Evolutionary conservation across 1,139 yeast genomes (phyloP), one percentile per base, ranked within the genome.

Genomic region (Ogataea hybrid): DNA sequence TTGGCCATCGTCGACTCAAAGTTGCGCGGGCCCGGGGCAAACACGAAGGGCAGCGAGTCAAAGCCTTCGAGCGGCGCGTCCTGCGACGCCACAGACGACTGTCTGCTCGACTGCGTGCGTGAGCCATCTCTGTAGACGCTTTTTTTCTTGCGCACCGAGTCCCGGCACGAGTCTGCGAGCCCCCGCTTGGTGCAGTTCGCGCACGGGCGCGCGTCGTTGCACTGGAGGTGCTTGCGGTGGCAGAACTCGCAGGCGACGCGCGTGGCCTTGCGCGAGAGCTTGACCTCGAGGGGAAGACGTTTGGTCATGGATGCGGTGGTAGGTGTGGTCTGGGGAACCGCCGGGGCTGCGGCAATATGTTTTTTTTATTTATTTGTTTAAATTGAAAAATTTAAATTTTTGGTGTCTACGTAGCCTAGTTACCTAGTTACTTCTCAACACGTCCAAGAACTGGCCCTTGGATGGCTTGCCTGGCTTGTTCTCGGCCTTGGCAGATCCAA

Each of bases 401-500:
- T 23, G 10, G 11, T n/a, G 12, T 6, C n/a, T 23, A 23, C 27
- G 27, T 23, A 11, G 42, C n/a, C n/a, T n/a, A n/a, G n/a, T n/a
- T n/a, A n/a, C 34, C 38, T 50, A 50, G 47, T 47, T 44, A 21
- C 72, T 72, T 72, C 76, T 82, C 70, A 83, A 79, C 61, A 80
- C 81, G 61, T 77, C 71, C 58, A 75, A 67, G 77, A 83, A 83
- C 65, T 77, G 77, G 68, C 84, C 83, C 73, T 84, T 75, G 58
- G 87, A 80, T 69, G 86, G 84, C 69, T 72, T 73, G 62, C 72
- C 77, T 63, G 73, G 64, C 44, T 53, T 42, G 27, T 47, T 41
- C 64, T 83, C 61, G 69, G 73, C 86, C 84, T 87, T 87, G 70
- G 75, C 75, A 62, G 90, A 82, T 66, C 95, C 96, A 63, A 84